Evolutionary conservation across 148 eudicot species (phyloP).

Genomic region (Suaeda aralocaspica): DNA sequence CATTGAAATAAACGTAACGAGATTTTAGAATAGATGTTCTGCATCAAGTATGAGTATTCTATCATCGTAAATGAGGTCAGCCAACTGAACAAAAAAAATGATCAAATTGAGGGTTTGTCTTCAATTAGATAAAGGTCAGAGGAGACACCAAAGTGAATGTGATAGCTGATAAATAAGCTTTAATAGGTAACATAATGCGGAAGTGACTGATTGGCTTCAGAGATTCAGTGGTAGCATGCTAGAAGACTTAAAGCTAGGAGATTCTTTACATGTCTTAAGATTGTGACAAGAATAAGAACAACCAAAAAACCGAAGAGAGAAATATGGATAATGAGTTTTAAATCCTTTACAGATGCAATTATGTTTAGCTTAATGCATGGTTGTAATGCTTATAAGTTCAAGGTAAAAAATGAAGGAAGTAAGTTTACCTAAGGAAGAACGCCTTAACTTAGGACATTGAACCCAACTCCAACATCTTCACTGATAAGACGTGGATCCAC

Average conservation of each 20-base stretch:
- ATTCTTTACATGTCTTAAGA: too few species aligned
- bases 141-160: too few species aligned
- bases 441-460: constrained; percentile 70
- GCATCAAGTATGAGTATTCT: constrained; percentile 22
- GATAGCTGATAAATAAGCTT: too few species aligned
- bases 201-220: not conserved
- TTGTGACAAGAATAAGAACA: too few species aligned
- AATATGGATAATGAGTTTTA: too few species aligned
- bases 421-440: constrained; percentile 63
- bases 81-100: too few species aligned
- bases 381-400: not conserved
- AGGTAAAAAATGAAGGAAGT: not conserved
- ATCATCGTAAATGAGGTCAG: too few species aligned
- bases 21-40: constrained; percentile 84
- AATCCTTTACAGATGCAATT: not conserved
- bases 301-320: too few species aligned
- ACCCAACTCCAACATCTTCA: constrained; percentile 94
- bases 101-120: not conserved
- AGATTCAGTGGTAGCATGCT: not conserved
- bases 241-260: not conserved
- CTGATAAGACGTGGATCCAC: constrained; percentile 99
- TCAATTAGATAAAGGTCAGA: not conserved
- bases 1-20: constrained; percentile 87
- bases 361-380: not conserved
- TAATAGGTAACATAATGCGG: too few species aligned